Conservation (phyloP, 805 yeast genomes). For the Wickerhamomyces alni region DNA sequence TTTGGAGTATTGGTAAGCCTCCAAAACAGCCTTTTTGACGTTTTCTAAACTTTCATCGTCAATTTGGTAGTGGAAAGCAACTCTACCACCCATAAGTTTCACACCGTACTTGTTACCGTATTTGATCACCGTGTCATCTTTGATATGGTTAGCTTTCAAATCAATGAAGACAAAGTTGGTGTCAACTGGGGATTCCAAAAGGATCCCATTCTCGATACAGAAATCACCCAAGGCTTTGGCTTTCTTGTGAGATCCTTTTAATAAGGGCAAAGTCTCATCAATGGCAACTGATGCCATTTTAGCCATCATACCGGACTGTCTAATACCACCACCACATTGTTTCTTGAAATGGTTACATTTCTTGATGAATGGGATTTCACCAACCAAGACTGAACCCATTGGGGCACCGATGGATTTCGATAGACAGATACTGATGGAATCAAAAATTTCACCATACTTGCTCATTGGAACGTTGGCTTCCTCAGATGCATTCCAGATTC, state of each 20-base stretch:
- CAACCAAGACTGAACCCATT: slow-evolving; percentile 83
- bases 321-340: slow-evolving; percentile 90
- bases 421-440: slow-evolving; percentile 80
- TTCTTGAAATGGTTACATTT: slow-evolving; percentile 84
- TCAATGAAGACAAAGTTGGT: slow-evolving; percentile 84
- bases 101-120: slow-evolving; percentile 53
- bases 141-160: slow-evolving; percentile 38
- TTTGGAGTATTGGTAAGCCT: too few species aligned
- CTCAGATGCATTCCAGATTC: slow-evolving; percentile 83
- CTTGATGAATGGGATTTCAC: slow-evolving; percentile 47
- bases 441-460: slow-evolving; percentile 74
- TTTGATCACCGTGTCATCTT: slow-evolving; percentile 46
- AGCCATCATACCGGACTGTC: slow-evolving; percentile 80
- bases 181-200: slow-evolving; percentile 63
- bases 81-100: slow-evolving; percentile 54
- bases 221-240: slow-evolving; percentile 48
- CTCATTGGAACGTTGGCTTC: slow-evolving; percentile 48
- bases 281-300: slow-evolving; percentile 75
- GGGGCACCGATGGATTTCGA: slow-evolving; percentile 94
- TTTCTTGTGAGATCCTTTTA: slow-evolving; percentile 40
- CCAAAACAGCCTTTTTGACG: neutral
- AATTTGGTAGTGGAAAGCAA: slow-evolving; percentile 48
- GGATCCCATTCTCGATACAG: slow-evolving; percentile 47
- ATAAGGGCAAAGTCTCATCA: slow-evolving; percentile 54
- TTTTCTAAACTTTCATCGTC: slow-evolving; percentile 14